These are phyloP conservation scores for Helianthus tuberosus DNA, from an alignment of 129 eudicot species.

Conservation along the genomic window DNA sequence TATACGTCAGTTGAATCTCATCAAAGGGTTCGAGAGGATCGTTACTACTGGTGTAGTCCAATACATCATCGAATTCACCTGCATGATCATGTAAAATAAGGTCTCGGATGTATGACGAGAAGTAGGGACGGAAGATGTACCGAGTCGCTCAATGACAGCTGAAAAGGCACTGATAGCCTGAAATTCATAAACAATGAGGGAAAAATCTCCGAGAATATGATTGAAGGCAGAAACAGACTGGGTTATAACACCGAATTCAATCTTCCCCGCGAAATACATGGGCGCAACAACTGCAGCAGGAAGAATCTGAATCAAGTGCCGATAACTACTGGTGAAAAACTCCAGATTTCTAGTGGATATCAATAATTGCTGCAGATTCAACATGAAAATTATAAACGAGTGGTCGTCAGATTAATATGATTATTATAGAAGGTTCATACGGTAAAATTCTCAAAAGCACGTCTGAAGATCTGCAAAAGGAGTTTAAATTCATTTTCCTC, in stretches of 20 bases:
- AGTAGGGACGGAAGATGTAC: constrained; percentile 42
- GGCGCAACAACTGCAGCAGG: constrained; percentile 99
- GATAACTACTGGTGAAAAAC: constrained; percentile 95
- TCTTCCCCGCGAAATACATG: constrained; percentile 93
- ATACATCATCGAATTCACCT: constrained; percentile 98
- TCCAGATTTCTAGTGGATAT: constrained; percentile 92
- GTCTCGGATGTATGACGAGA: constrained; percentile 1
- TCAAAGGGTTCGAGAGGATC: constrained; percentile 38
- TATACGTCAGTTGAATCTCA: constrained; percentile 53
- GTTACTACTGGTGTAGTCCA: constrained; percentile 54
- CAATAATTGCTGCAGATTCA: constrained; percentile 70
- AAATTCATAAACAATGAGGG: constrained; percentile 87
- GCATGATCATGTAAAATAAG: constrained; percentile 27
- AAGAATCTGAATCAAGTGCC: constrained; percentile 90
- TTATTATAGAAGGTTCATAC: constrained; percentile 35
- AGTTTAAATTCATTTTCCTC: constrained; percentile 78
- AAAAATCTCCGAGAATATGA: constrained; percentile 96
- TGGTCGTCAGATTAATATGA: not conserved
- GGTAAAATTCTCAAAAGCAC: constrained; percentile 71
- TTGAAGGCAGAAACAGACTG: constrained; percentile 95
- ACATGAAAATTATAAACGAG: not conserved
- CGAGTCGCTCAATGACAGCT: constrained; percentile 95
- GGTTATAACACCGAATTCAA: constrained; percentile 95
- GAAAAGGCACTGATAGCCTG: constrained; percentile 98
- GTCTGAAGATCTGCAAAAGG: constrained; percentile 66